A percentile compares a stretch with the other conserved stretches of the same genome.
phyloP scores from a whole-genome alignment of 2,329 filamentous ascomycete genomes.

The Sporothrix brasiliensis region DNA sequence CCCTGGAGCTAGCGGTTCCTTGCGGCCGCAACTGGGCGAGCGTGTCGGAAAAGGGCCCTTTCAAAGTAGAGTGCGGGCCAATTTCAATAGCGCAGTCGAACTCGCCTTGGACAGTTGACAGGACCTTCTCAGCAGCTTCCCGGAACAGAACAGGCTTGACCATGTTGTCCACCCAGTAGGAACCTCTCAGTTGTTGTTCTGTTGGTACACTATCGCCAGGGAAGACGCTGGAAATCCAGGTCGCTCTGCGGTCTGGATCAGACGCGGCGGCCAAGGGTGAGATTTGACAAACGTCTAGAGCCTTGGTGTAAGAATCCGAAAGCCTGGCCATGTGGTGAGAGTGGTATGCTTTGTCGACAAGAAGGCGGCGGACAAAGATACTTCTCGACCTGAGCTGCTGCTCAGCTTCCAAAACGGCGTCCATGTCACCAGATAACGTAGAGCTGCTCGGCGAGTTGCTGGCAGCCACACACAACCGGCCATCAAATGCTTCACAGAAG shows the following conservation, averaged over 20 bases:
- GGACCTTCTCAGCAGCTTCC: constrained; percentile 22
- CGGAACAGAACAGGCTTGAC: constrained; percentile 41
- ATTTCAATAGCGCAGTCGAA: constrained; percentile 44
- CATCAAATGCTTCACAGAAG: constrained; percentile 38
- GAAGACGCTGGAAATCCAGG: constrained; percentile 37
- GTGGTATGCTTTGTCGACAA: constrained; percentile 46
- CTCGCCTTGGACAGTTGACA: constrained; percentile 34
- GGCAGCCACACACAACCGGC: constrained; percentile 26
- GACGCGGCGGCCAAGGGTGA: constrained; percentile 9
- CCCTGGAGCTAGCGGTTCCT: constrained; percentile 37
- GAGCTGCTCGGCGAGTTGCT: constrained; percentile 41
- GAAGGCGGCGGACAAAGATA: constrained; percentile 43
- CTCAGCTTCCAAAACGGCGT: constrained; percentile 29
- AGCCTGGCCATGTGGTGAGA: constrained; percentile 43
- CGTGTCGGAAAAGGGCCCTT: constrained; percentile 33
- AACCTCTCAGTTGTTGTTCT: constrained; percentile 32
- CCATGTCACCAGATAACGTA: constrained; percentile 49
- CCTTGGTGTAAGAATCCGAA: constrained; percentile 37
- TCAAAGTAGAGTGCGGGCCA: constrained; percentile 40
- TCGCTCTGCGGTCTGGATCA: constrained; percentile 1
- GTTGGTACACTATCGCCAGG: constrained; percentile 34
- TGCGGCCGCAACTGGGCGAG: constrained; percentile 34
- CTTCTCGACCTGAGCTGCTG: constrained; percentile 39
- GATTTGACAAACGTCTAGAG: constrained; percentile 28
- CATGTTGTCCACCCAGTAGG: constrained; percentile 43